These are phyloP conservation scores for Prunus kanzakura DNA, from an alignment of 306 rosid species.

Conservation along the genomic window DNA sequence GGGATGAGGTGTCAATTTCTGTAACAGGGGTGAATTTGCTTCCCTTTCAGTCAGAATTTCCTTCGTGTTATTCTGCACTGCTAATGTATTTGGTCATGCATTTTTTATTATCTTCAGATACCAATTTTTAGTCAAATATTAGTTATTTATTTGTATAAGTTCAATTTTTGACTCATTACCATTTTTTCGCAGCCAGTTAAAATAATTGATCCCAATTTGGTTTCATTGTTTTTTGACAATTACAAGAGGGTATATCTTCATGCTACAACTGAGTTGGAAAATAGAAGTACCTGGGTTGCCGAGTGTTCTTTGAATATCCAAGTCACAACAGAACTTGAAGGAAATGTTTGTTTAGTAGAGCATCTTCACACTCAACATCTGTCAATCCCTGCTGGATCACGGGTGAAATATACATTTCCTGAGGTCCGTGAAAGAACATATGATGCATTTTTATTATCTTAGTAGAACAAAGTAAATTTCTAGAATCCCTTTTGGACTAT, in stretches of 20 bases:
- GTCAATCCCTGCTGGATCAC: constrained; percentile 62
- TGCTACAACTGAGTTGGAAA: constrained; percentile 71
- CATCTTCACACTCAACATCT: constrained; percentile 66
- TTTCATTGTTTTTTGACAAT: constrained; percentile 72
- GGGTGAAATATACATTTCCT: constrained; percentile 69
- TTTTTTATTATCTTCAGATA: too few species aligned
- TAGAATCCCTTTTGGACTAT: constrained; percentile 6
- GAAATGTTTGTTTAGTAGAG: constrained; percentile 58
- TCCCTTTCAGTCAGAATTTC: constrained; percentile 14
- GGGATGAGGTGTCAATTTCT: constrained; percentile 89
- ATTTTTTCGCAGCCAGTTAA: constrained; percentile 81
- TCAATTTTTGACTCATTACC: background rate
- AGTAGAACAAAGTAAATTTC: background rate
- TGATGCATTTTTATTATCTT: background rate
- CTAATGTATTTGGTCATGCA: background rate
- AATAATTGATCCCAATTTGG: constrained; percentile 90
- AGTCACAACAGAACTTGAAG: constrained; percentile 72
- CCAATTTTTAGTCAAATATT: background rate
- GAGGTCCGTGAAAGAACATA: constrained; percentile 48
- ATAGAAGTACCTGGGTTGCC: constrained; percentile 58
- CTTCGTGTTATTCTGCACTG: background rate
- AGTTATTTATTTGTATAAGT: background rate
- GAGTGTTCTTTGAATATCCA: constrained; percentile 83
- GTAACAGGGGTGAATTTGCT: constrained; percentile 77
- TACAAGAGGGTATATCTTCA: constrained; percentile 77